Base-by-base conservation (phyloP, 148 eudicot species). In the Persicaria maculosa region DNA sequence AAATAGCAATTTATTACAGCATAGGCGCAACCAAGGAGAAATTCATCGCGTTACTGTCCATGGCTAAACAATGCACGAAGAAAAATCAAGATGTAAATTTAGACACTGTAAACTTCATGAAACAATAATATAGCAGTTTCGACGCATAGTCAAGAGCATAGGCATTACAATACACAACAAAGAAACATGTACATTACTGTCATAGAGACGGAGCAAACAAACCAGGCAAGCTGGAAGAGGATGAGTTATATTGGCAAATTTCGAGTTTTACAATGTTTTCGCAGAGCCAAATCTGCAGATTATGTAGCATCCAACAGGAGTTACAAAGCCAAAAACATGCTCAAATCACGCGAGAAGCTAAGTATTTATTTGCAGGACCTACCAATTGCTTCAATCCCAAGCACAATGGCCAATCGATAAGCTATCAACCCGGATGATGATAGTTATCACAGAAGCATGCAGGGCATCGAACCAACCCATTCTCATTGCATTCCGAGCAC, bases 381-480 rank as follows among this genome's bases (percentile, higher is more conserved):
- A 22, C 40, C 67, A 25, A 59, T 54, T 54, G 59, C 59, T 54
- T 54, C 59, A 54, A 15, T 54, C 22, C 59, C 19, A 59, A 59
- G 36, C 67, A 59, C 67, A 59, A 59, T 59, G 15, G 3, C 5
- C 4, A 8, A 20, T 7, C 31, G 20, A 10, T 25, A 57, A 20
- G 14, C 67, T 20, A 59, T 25, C 67, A 59, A 22, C 68, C 6
- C 2, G 68, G 8, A 20, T 20, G 15, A 9, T 25, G 68, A 64
- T 6, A 31, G 36, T 64, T 14, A 25, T 36, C 68, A 52, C 20
- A 74, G 81, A 90, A 90, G 79, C 98, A 94, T 57, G 72, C 74
- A 2, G 91, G 88, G 77, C 98, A 94, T 43, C 97, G 86, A 81
- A 91, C 77, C 84, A 94, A 78, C 48, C 98, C 98, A 58, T 94